Base-by-base conservation (phyloP, 495 filamentous ascomycete species). In the Penicillium ucsense region DNA sequence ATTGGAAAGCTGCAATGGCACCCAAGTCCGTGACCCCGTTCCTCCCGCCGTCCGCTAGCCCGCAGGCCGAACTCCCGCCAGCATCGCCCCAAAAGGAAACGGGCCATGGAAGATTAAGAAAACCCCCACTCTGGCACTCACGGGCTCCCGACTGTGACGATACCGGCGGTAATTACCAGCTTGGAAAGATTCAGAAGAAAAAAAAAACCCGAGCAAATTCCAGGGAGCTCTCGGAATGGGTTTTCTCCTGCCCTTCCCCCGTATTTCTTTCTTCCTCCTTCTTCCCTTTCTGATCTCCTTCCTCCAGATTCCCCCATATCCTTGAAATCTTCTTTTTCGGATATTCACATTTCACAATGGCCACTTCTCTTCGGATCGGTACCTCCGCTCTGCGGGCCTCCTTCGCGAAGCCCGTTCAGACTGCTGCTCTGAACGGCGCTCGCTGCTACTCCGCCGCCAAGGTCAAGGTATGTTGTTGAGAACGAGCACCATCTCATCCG, bases 381-480 rank as follows among this genome's bases (percentile, higher is more conserved):
- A 76, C 78, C 58, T 74, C 85, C 64, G 80, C 81, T 64, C 71
- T 95, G 59, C 84, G 90, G 61, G 77, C 86, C 63, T 70, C 74
- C 59, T 72, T 80, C 57, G 76, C 82, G 43, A 73, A 72, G 70
- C 74, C 66, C 62, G 75, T 76, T 59, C 79, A 79, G 68, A 76
- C 81, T 67, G 80, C 77, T 56, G 80, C 82, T 67, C 84, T 87
- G 75, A 88, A 83, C 74, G 85, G 89, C 62, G 68, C 83, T 63
- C 81, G 90, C 70, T 82, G 80, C 79, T 95, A 95, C 71, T 94
- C 89, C 45, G 79, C 88, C 55, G 77, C 70, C 37, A 95, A 96
- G 77, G 74, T 84, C 48, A 85, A 90, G 82, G 91, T 90, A 73
- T 47, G 72, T 49, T 33, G 35, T 53, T 36, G 12, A 32, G 51